These are phyloP conservation scores for Aspergillus aculeatus DNA, from an alignment of 2,329 filamentous ascomycete species.

Conservation along the genomic window DNA sequence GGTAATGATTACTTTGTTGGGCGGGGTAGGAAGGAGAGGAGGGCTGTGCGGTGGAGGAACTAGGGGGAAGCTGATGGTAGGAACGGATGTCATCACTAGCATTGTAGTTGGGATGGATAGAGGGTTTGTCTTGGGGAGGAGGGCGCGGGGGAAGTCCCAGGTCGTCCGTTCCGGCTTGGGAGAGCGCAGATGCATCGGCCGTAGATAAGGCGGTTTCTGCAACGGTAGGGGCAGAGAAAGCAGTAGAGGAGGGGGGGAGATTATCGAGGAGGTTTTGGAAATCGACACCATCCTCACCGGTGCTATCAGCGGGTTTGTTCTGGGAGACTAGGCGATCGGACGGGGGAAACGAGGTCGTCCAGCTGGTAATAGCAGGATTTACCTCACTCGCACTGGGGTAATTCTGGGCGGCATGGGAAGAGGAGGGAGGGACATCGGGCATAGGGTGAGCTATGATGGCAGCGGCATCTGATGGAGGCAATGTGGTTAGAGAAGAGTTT, in stretches of 20 bases:
- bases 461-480: constrained; percentile 26
- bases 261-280: constrained; percentile 51
- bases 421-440: constrained; percentile 23
- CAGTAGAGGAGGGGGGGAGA: constrained; percentile 39
- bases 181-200: constrained; percentile 27
- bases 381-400: constrained; percentile 30
- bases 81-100: constrained; percentile 40
- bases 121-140: constrained; percentile 44
- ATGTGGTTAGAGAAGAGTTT: constrained; percentile 26
- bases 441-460: constrained; percentile 26
- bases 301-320: constrained; percentile 21
- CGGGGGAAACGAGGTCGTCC: constrained; percentile 20
- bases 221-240: constrained; percentile 26
- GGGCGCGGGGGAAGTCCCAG: constrained; percentile 46
- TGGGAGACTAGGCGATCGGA: constrained; percentile 26
- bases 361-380: constrained; percentile 27
- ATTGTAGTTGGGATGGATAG: constrained; percentile 39
- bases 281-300: constrained; percentile 43
- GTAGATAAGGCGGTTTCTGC: constrained; percentile 24
- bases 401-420: constrained; percentile 28
- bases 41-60: constrained; percentile 25
- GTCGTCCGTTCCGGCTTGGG: constrained; percentile 31
- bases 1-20: constrained; percentile 38
- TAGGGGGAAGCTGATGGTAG: constrained; percentile 39
- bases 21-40: constrained; percentile 27